Base-by-base conservation (phyloP, 306 rosid species). In the Citrullus colocynthis region DNA sequence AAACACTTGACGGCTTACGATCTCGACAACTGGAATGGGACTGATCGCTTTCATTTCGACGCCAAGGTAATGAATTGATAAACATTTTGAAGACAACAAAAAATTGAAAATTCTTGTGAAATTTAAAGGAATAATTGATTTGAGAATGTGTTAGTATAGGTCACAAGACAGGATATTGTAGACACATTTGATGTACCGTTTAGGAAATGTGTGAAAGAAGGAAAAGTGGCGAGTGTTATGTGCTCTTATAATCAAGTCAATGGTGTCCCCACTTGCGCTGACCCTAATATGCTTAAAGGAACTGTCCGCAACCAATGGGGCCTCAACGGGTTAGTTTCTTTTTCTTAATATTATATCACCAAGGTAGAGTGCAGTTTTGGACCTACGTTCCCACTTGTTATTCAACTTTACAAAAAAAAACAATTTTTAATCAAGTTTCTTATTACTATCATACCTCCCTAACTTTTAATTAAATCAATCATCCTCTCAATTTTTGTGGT, bases 251-350 rank as follows among this genome's bases (percentile, higher is more conserved):
- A 94, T 80, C 97, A 94, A 28, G 98, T 94, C 51, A 94, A 94
- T 79, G 98, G 98, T 8, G 91, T 94, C 80, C 98, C 97, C 63
- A 94, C 98, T 5, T 94, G 98, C 63, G 97, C 98, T 16, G 98
- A 94, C 81, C 96, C 98, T 72, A 91, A 82, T 66, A 96, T 94
- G 67, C 89, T 94, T 2, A 86, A 86, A 82, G 88, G 60, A 28
- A 91, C 96, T 5, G 83, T 94, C 3, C 98, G 97, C 54, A 85
- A 81, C 2, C 86, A 82, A 49, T 94, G 98, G 98, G 78, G 88
- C 24, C 98, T 94, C 66, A 87, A 90, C 66, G 98, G 98, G 96
- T 93, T 75, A 15, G 32, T 64, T 28, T 18, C 7, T 41, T 41
- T 9, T 41, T 41, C 9, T 24, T 24, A 24, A 24, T 24, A 24